Evolutionary conservation across 345 rosid species (phyloP), one percentile per base, ranked within the genome.

Genomic region (Cardamine chenopodiifolia): DNA sequence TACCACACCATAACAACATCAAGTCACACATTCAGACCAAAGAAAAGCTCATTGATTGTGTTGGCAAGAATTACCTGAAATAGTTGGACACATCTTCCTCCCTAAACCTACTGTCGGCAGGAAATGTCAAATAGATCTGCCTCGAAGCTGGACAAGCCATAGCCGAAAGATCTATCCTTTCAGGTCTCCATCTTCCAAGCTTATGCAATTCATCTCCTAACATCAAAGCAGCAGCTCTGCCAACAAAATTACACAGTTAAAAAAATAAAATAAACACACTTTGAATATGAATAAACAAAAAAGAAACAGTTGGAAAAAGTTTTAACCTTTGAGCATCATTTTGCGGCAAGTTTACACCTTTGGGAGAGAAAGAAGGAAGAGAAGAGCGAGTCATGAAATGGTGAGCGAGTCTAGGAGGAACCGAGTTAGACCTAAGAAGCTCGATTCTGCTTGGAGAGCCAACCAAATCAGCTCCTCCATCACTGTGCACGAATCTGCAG

Each of bases 121-220:
- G 98, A 75, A 92, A 92, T 79, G 98, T 92, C 79, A 92, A 80
- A 79, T 92, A 92, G 85, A 92, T 92, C 89, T 92, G 98, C 74
- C 98, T 87, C 0, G 98, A 90, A 31, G 98, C 97, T 2, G 98
- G 97, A 68, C 88, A 90, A 23, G 86, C 82, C 79, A 87, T 81
- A 29, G 80, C 79, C 2, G 85, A 80, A 22, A 85, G 86, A 71
- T 88, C 93, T 32, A 72, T 86, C 75, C 93, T 87, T 40, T 92
- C 98, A 29, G 90, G 89, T 78, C 93, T 86, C 56, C 90, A 87
- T 73, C 98, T 80, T 61, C 88, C 87, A 53, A 83, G 78, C 67
- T 86, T 93, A 73, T 82, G 89, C 49, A 86, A 54, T 20, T 90
- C 96, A 45, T 93, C 98, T 39, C 86, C 88, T 83, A 84, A 70